Conservation (phyloP, 2,329 filamentous ascomycete species). For the Cercospora sp. region DNA sequence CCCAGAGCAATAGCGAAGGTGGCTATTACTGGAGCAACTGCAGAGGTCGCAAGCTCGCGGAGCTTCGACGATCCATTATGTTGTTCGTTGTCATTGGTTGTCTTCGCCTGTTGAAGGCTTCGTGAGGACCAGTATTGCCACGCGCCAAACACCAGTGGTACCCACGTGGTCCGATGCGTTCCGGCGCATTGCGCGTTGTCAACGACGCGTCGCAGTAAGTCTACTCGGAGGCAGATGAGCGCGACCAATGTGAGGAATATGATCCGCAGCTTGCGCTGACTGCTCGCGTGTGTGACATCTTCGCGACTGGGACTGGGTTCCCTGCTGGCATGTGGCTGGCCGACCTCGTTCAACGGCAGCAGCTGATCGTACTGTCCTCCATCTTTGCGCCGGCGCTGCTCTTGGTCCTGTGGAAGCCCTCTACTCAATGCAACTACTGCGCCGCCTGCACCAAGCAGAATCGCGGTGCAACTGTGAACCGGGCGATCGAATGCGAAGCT, state of each 20-base stretch:
- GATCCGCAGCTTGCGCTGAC: conserved; percentile 32
- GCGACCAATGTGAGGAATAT: conserved; percentile 34
- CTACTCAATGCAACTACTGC: conserved; percentile 42
- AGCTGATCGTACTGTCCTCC: conserved; percentile 31
- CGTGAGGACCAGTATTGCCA: conserved; percentile 33
- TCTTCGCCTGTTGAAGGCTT: conserved; percentile 24
- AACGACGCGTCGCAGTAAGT: conserved; percentile 45
- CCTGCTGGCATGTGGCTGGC: conserved; percentile 26
- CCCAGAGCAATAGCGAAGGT: conserved; percentile 43
- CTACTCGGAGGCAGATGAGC: conserved; percentile 38
- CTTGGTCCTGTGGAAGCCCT: conserved; percentile 30
- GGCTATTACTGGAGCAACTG: conserved; percentile 43
- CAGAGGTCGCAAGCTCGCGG: conserved; percentile 35
- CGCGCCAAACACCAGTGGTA: conserved; percentile 35
- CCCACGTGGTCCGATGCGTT: conserved; percentile 31
- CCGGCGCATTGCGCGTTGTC: conserved; percentile 47
- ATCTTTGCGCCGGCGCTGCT: conserved; percentile 24
- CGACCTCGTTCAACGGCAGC: conserved; percentile 37
- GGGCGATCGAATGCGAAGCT: conserved; percentile 47
- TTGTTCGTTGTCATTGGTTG: conserved; percentile 24
- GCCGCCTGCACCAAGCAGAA: conserved; percentile 45
- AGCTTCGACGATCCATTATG: conserved; percentile 38
- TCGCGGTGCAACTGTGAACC: conserved; percentile 45
- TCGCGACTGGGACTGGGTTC: conserved; percentile 27
- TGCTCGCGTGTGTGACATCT: conserved; percentile 30